Evolutionary conservation across 768 basidiomycete species (phyloP), one percentile per base, ranked within the genome.

Genomic region (Pulveroboletus sp.): DNA sequence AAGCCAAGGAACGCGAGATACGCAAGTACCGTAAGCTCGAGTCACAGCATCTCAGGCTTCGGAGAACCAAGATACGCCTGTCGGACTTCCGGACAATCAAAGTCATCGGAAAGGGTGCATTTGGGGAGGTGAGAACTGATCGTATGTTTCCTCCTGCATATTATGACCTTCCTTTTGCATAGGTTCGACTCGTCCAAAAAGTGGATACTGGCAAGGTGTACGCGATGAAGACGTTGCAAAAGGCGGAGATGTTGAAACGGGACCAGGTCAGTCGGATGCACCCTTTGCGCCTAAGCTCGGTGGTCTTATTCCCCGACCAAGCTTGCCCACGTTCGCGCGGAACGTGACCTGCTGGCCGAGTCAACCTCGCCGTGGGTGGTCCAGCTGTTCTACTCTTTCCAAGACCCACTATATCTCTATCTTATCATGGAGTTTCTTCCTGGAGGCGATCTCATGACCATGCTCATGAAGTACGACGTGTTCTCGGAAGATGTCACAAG

Each of bases 401-500:
- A 99, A 69, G 96, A 98, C 68, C 82, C 89, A 1, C 74, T 91
- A 46, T 97, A 95, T 65, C 82, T 99, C 26, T 99, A 97, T 73
- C 81, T 99, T 53, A 89, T 99, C 75, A 99, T 99, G 95, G 86
- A 88, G 70, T 88, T 86, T 70, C 75, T 83, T 39, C 81, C 82
- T 33, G 95, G 95, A 39, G 95, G 95, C n/a, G 95, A 99, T 67
- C 76, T 99, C 55, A 98, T 99, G 95, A 97, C 96, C 11, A 99
- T 98, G 95, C 75, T 99, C 59, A 99, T 99, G 86, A 98, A 97
- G 71, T 98, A 99, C 70, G 95, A 97, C 68, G 89, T 95, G 8
- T 98, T 98, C 73, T 92, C 91, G 7, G 96, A 98, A 69, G 95
- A 98, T 65, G 95, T 98, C 33, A 94, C 93, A 28, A 85, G 95